These are phyloP conservation scores for Ilyonectria sp. DNA, from an alignment of 2,329 filamentous ascomycete genomes.

Conservation along the genomic window DNA sequence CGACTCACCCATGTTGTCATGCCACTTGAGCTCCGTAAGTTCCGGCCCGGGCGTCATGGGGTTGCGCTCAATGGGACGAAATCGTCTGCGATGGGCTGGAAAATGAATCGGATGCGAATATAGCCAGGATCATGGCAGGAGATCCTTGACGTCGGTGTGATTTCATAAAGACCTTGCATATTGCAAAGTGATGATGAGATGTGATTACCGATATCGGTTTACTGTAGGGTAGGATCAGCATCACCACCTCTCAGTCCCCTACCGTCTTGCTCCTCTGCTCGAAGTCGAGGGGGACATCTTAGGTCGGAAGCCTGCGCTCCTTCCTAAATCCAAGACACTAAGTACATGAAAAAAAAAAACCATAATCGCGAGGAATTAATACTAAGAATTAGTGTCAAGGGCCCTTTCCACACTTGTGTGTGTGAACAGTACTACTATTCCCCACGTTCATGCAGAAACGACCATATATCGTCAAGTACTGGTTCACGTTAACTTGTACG, in stretches of 20 bases:
- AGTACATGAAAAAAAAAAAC: no score
- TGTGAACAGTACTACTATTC: no score
- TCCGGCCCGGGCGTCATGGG: neutral
- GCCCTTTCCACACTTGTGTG: no score
- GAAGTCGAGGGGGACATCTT: no score
- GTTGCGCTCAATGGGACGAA: neutral
- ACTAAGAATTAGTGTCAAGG: no score
- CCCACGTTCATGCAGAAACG: no score
- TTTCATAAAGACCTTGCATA: constrained; percentile 23
- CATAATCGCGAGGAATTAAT: no score
- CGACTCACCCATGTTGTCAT: neutral
- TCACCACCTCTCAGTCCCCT: neutral
- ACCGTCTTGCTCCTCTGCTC: no score
- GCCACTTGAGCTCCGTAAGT: constrained; percentile 3
- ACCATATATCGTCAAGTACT: no score
- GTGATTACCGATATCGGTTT: neutral
- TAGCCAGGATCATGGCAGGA: neutral
- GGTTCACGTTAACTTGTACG: neutral
- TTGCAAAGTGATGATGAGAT: neutral
- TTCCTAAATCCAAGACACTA: no score
- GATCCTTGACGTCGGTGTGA: constrained; percentile 45
- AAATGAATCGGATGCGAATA: neutral
- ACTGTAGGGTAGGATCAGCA: neutral
- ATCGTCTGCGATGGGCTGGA: neutral
- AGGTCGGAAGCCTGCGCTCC: no score